Conservation (phyloP, 2,329 filamentous ascomycete genomes). For the Colletotrichum liriopes region DNA sequence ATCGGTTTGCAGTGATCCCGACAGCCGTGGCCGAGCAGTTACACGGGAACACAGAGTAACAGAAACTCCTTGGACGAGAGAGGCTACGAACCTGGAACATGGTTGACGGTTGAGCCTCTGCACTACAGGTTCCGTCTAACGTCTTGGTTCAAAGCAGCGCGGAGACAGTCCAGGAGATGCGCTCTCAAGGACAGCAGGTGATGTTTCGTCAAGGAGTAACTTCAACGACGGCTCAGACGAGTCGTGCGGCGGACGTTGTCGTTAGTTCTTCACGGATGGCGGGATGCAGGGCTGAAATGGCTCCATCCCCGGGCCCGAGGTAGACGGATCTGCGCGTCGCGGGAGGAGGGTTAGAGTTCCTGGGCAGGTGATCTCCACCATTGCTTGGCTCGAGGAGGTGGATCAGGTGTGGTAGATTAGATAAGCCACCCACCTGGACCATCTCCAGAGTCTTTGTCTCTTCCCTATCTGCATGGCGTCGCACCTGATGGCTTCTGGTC, state of each 20-base stretch:
- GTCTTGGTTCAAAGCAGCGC: background rate
- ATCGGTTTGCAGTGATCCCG: background rate
- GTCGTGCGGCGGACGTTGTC: slow-evolving; percentile 4
- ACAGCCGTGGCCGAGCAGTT: background rate
- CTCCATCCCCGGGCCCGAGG: slow-evolving; percentile 7
- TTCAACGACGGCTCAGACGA: background rate
- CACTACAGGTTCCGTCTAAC: background rate
- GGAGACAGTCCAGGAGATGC: background rate
- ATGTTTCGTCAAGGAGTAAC: background rate
- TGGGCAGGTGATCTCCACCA: slow-evolving; percentile 27
- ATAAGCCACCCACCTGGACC: slow-evolving; percentile 15
- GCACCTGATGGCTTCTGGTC: background rate
- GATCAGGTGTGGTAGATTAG: slow-evolving; percentile 30
- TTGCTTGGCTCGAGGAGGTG: slow-evolving; percentile 29
- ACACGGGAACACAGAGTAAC: background rate
- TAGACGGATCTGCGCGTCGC: slow-evolving; percentile 1
- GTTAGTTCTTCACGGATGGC: background rate
- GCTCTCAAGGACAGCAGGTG: background rate
- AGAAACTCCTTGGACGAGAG: background rate
- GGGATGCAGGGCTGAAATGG: slow-evolving; percentile 13
- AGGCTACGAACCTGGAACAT: slow-evolving; percentile 41
- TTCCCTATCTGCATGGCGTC: background rate
- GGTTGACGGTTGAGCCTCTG: background rate
- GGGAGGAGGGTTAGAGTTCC: slow-evolving; percentile 28
- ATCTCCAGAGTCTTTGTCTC: background rate